Evolutionary conservation across 768 basidiomycete species (phyloP).

Genomic region (Collybia sordida): DNA sequence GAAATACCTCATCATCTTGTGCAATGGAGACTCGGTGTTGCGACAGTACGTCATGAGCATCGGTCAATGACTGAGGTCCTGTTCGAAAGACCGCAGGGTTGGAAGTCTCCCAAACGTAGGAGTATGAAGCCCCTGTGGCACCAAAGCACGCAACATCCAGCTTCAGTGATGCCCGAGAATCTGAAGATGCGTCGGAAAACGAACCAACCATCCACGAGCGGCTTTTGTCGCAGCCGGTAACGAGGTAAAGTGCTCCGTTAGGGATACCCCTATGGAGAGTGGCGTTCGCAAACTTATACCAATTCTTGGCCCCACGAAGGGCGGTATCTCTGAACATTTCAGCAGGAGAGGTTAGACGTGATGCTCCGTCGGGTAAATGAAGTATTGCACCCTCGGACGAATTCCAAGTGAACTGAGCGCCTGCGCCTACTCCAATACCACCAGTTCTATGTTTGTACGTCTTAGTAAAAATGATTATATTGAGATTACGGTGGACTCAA

Average conservation of each 20-base stretch:
- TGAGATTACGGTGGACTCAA: background rate
- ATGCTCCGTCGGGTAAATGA: slow-evolving; percentile 11
- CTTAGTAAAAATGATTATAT: background rate
- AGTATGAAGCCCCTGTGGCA: slow-evolving; percentile 2
- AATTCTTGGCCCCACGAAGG: slow-evolving; percentile 6
- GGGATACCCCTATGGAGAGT: slow-evolving; percentile 10
- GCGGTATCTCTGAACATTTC: slow-evolving; percentile 10
- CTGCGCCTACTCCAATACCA: slow-evolving; percentile 5
- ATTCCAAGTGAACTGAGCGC: slow-evolving; percentile 11
- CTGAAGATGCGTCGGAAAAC: slow-evolving; percentile 9
- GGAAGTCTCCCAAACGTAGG: slow-evolving; percentile 13
- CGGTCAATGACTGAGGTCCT: slow-evolving; percentile 7
- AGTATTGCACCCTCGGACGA: slow-evolving; percentile 13
- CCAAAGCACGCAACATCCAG: slow-evolving; percentile 4
- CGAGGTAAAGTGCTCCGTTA: slow-evolving; percentile 18
- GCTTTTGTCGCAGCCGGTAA: slow-evolving; percentile 20
- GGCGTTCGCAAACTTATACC: slow-evolving; percentile 13
- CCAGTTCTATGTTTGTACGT: background rate
- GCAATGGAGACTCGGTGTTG: slow-evolving; percentile 2
- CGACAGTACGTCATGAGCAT: slow-evolving; percentile 4
- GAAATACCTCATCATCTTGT: slow-evolving; percentile 8
- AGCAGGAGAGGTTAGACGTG: slow-evolving; percentile 8
- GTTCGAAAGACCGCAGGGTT: slow-evolving; percentile 11
- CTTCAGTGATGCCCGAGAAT: slow-evolving; percentile 6
- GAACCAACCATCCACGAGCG: slow-evolving; percentile 14